Conservation (phyloP, 345 rosid genomes). For the Boechera retrofracta region DNA sequence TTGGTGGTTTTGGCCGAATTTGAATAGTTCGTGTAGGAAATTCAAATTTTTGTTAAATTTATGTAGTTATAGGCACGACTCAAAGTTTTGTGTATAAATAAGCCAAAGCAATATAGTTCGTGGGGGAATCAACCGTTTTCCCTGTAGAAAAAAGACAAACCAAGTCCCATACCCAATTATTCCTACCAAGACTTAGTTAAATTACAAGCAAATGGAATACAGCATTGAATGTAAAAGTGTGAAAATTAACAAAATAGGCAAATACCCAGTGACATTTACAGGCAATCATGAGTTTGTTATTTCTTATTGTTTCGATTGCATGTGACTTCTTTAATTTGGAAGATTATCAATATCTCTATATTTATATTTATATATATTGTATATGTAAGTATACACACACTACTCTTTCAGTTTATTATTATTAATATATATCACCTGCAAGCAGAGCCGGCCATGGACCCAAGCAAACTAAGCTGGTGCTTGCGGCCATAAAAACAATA, state of each 20-base stretch:
- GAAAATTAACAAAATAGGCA: constrained; percentile 26
- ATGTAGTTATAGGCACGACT: too few species aligned
- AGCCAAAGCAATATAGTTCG: too few species aligned
- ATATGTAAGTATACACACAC: neutral
- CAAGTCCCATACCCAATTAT: neutral
- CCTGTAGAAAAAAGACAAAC: neutral
- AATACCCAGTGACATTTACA: constrained; percentile 2
- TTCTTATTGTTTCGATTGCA: neutral
- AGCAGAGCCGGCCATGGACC: too few species aligned
- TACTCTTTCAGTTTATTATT: neutral
- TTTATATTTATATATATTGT: too few species aligned
- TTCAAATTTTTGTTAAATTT: too few species aligned
- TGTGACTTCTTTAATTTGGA: constrained; percentile 14
- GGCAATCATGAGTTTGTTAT: constrained; percentile 31
- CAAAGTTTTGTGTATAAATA: too few species aligned
- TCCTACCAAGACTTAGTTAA: neutral
- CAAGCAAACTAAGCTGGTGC: too few species aligned
- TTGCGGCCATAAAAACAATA: too few species aligned
- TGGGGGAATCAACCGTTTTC: too few species aligned
- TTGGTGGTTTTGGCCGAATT: too few species aligned
- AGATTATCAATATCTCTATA: neutral
- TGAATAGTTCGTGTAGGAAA: too few species aligned
- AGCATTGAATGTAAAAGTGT: constrained; percentile 34
- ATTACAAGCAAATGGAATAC: neutral
- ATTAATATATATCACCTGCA: neutral